Evolutionary conservation across 768 basidiomycete genomes (phyloP).

Genomic region (Termitomyces bulborhizus): DNA sequence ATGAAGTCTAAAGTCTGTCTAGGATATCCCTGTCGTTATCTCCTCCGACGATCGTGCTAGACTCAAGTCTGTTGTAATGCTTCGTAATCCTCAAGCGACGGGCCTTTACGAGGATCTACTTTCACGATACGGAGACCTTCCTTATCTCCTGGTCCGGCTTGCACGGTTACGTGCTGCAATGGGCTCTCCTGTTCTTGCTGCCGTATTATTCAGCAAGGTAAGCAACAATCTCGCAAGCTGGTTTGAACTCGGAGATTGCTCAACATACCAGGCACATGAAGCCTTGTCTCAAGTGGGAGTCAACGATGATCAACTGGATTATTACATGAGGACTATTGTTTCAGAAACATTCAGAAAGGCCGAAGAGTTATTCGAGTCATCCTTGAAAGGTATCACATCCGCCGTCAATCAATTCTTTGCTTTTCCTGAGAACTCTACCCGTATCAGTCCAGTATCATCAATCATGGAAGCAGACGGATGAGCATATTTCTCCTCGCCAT

Average conservation of each 20-base stretch:
- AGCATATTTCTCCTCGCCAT: neutral
- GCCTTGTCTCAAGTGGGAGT: neutral
- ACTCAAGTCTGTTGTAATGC: neutral
- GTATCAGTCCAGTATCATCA: neutral
- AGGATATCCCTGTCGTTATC: neutral
- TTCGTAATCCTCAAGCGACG: neutral
- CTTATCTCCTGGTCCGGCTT: neutral
- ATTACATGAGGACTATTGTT: neutral
- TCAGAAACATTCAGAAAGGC: neutral
- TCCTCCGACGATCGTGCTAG: neutral
- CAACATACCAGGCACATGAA: neutral
- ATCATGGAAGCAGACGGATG: neutral
- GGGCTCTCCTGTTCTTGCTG: neutral
- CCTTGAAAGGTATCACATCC: neutral
- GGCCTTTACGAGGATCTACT: neutral
- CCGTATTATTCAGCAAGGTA: neutral
- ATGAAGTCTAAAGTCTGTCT: no score
- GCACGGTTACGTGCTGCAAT: neutral
- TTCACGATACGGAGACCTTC: neutral
- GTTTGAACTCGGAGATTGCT: neutral
- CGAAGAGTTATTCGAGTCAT: neutral
- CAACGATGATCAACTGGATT: neutral
- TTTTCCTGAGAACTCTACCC: neutral
- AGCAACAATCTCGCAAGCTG: neutral
- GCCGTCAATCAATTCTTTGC: neutral